Percentiles rank a stretch among this genome's conserved stretches.
phyloP scores from a whole-genome alignment of 2,329 filamentous ascomycete genomes.

The Lecanosticta acicola region DNA sequence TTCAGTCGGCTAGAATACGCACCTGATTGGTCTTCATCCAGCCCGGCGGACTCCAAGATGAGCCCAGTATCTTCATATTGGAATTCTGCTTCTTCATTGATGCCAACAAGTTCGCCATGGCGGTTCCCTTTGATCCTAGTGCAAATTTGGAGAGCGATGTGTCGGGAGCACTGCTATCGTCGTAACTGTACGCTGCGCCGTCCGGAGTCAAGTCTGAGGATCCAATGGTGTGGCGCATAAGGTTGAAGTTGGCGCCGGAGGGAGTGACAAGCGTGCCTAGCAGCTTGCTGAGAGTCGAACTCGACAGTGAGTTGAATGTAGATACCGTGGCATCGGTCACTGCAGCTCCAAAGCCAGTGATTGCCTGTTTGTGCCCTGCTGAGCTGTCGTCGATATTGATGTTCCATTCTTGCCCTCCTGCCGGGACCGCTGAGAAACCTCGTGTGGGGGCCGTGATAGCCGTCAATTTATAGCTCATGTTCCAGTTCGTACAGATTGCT shows the following conservation, averaged over 20 bases:
- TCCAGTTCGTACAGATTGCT: slow-evolving; percentile 14
- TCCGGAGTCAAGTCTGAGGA: slow-evolving; percentile 15
- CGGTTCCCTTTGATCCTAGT: slow-evolving; percentile 14
- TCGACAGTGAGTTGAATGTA: slow-evolving; percentile 14
- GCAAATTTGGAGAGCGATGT: slow-evolving; percentile 12
- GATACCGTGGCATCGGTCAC: slow-evolving; percentile 20
- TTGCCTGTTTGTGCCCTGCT: slow-evolving; percentile 12
- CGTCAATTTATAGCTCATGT: slow-evolving; percentile 15
- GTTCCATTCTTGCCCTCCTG: slow-evolving; percentile 8
- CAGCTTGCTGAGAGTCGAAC: slow-evolving; percentile 6
- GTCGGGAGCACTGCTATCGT: slow-evolving; percentile 14
- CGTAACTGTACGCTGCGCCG: slow-evolving; percentile 17
- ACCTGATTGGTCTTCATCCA: slow-evolving; percentile 12
- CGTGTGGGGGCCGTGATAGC: slow-evolving; percentile 10
- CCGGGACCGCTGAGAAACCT: slow-evolving; percentile 4
- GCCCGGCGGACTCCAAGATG: slow-evolving; percentile 18
- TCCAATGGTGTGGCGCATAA: slow-evolving; percentile 20
- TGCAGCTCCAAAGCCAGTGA: slow-evolving; percentile 19
- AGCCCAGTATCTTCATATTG: slow-evolving; percentile 14
- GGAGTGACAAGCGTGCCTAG: slow-evolving; percentile 15
- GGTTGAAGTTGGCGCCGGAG: slow-evolving; percentile 15
- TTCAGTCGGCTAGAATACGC: too few species aligned
- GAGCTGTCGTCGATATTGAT: slow-evolving; percentile 24
- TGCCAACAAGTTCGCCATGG: slow-evolving; percentile 16
- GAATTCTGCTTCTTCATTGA: slow-evolving; percentile 12